These are phyloP conservation scores for Delitschia confertaspora DNA, from an alignment of 495 filamentous ascomycete genomes.

Conservation along the genomic window DNA sequence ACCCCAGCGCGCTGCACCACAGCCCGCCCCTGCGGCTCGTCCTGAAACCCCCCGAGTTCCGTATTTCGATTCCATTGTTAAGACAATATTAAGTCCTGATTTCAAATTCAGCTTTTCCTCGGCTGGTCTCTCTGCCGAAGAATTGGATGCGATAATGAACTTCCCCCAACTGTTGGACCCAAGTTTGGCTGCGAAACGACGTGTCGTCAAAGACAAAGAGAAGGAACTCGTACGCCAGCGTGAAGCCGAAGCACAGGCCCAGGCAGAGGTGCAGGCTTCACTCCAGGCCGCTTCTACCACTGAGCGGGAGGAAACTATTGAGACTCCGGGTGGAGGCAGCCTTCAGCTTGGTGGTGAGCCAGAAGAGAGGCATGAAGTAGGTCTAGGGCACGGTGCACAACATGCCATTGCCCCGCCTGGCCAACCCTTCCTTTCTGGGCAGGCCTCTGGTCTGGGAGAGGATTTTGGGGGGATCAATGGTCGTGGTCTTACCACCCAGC, in stretches of 20 bases:
- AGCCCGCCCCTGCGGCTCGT: constrained; percentile 9
- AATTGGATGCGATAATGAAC: constrained; percentile 47
- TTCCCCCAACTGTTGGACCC: constrained; percentile 75
- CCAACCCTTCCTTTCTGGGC: constrained; percentile 41
- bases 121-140: constrained; percentile 44
- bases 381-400: constrained; percentile 41
- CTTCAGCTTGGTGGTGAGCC: constrained; percentile 85
- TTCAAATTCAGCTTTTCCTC: constrained; percentile 55
- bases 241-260: constrained; percentile 52
- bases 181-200: constrained; percentile 65
- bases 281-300: constrained; percentile 34
- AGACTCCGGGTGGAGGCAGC: constrained; percentile 68
- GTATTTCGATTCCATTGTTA: constrained; percentile 37
- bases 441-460: constrained; percentile 40
- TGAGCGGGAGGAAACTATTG: constrained; percentile 28
- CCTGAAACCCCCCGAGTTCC: constrained; percentile 14
- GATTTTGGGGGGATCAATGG: constrained; percentile 51
- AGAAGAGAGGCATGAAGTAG: constrained; percentile 52
- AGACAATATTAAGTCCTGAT: constrained; percentile 46
- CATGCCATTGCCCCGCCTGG: constrained; percentile 66
- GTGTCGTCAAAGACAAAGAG: constrained; percentile 57
- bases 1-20: constrained; percentile 27
- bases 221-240: too few species aligned
- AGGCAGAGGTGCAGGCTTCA: constrained; percentile 50
- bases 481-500: constrained; percentile 68